Evolutionary conservation across 176 grass and related monocot genomes (phyloP), one percentile per base, ranked within the genome.

Genomic region (Triticum timopheevii): DNA sequence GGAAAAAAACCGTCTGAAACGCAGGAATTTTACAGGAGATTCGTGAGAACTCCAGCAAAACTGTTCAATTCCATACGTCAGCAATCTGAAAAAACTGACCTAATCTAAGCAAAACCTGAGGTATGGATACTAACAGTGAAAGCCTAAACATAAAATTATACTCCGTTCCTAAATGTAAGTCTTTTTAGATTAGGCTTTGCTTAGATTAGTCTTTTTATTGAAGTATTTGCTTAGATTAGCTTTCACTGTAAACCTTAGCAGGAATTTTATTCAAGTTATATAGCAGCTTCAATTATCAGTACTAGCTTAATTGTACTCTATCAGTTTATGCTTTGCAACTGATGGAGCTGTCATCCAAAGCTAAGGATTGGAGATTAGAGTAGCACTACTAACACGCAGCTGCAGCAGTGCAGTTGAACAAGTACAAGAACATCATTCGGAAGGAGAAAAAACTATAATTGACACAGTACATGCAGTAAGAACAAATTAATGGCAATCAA

Each of bases 401-500:
- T 67, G 79, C 45, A 77, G 3, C 52, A 33, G 45, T 81, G 78
- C 61, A 47, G 24, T 33, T 68, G 40, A 44, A n/a, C 17, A 81
- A 81, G 44, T 47, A 68, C 40, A 34, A 33, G 40, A 81, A 54
- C n/a, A 49, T 28, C 1, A 44, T 44, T 15, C 13, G 16, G 42
- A 25, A 73, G 15, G 3, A 11, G 23, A 42, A 20, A 36, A 2
- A 20, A 72, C 42, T 39, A 39, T 39, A 13, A 22, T 16, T 2
- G n/a, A 73, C 23, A 28, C 40, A 49, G 71, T 47, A 74, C 70
- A 35, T 50, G 82, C 82, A 80, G 34, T 25, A 25, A 75, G 76
- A 74, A 66, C 28, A 64, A 88, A 68, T 24, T 67, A 27, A 75
- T 75, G 72, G 72, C 72, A 75, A 75, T 75, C 65, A 67, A 84